These are phyloP conservation scores for Epichloe hybrida DNA, from an alignment of 2,329 filamentous ascomycete species.

Conservation along the genomic window DNA sequence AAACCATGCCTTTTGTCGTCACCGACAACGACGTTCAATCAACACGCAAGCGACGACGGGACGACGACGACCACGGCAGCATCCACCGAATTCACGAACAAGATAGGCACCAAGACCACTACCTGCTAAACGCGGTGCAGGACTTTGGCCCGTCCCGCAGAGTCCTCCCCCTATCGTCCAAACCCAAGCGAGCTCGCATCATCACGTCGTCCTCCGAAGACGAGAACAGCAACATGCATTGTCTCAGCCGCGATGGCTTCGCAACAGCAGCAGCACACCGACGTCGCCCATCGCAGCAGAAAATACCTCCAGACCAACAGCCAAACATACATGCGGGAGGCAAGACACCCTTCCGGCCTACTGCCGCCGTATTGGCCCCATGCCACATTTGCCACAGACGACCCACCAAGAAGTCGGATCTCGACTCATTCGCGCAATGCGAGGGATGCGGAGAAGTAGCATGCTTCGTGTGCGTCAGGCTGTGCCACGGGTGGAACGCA, in stretches of 20 bases:
- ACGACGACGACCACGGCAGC: slow-evolving; percentile 13
- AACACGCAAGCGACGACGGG: slow-evolving; percentile 23
- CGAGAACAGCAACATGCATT: slow-evolving; percentile 12
- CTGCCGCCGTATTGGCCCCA: slow-evolving; percentile 27
- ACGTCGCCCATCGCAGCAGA: slow-evolving; percentile 14
- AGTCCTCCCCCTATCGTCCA: slow-evolving; percentile 16
- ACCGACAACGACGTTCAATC: slow-evolving; percentile 12
- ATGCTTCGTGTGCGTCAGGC: slow-evolving; percentile 55
- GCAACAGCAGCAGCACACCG: slow-evolving; percentile 9
- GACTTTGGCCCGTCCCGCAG: slow-evolving; percentile 14
- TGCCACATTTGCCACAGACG: slow-evolving; percentile 57
- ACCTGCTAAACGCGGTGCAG: slow-evolving; percentile 14
- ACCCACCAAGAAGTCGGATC: slow-evolving; percentile 50
- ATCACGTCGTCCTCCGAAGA: slow-evolving; percentile 10
- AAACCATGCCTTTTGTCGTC: slow-evolving; percentile 23
- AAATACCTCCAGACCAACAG: slow-evolving; percentile 11
- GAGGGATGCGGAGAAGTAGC: slow-evolving; percentile 46
- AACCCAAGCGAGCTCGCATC: slow-evolving; percentile 15
- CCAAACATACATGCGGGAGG: slow-evolving; percentile 4
- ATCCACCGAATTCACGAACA: slow-evolving; percentile 13
- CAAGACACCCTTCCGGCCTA: slow-evolving; percentile 4
- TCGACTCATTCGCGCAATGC: slow-evolving; percentile 54
- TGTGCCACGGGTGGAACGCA: slow-evolving; percentile 39
- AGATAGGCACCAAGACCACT: slow-evolving; percentile 15
- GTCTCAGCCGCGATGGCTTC: slow-evolving; percentile 8